Conservation (phyloP, 805 yeast species). For the Clavispora vitiphila region DNA sequence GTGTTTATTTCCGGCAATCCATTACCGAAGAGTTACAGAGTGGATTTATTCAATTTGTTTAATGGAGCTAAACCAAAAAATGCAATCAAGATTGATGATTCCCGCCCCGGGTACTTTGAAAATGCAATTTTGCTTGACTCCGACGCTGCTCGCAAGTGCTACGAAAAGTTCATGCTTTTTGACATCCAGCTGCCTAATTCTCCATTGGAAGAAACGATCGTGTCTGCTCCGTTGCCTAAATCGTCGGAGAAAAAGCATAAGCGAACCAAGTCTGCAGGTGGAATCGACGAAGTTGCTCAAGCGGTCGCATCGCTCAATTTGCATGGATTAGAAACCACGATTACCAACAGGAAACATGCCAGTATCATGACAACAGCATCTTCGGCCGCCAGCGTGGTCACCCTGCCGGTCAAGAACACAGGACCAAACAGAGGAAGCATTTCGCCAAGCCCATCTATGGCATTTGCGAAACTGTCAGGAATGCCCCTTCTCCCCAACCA, state of each 20-base stretch:
- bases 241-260: neutral
- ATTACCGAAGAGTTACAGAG: constrained; percentile 44
- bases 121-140: constrained; percentile 49
- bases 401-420: constrained; percentile 6
- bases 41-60: constrained; percentile 51
- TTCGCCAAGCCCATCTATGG: constrained; percentile 14
- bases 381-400: constrained; percentile 11
- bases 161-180: constrained; percentile 32
- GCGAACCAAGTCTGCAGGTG: constrained; percentile 9
- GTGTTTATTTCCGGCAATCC: constrained; percentile 39
- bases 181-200: neutral
- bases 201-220: neutral
- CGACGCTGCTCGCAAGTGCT: constrained; percentile 40
- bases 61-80: constrained; percentile 49
- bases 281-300: constrained; percentile 7
- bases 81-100: constrained; percentile 50
- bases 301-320: constrained; percentile 11
- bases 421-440: constrained; percentile 8
- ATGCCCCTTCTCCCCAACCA: constrained; percentile 16
- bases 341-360: constrained; percentile 11
- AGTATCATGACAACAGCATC: constrained; percentile 17
- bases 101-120: constrained; percentile 59
- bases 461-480: constrained; percentile 9
- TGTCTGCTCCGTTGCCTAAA: neutral
- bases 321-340: constrained; percentile 12